phyloP scores from a whole-genome alignment of 192 early-diverging fungal genomes.

The Backusella westeae region DNA sequence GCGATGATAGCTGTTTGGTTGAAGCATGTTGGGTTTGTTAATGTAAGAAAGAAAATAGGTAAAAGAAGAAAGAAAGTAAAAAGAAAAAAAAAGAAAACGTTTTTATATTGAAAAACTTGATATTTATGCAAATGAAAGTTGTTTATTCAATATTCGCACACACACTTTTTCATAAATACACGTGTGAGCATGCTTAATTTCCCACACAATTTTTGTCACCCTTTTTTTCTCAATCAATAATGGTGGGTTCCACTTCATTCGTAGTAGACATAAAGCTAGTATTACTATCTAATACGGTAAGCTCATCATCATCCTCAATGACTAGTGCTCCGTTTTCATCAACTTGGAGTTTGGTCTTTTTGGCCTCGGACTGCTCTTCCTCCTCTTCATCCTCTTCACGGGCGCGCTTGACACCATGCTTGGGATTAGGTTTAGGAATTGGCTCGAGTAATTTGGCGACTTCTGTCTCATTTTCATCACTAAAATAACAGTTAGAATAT shows the following conservation, averaged over 20 bases:
- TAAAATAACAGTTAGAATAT: not conserved
- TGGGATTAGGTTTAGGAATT: not conserved
- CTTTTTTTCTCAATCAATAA: conserved; percentile 1
- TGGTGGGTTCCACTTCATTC: not conserved
- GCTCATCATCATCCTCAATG: not conserved
- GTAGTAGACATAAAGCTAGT: not conserved
- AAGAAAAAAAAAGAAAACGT: not conserved
- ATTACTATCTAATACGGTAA: not conserved
- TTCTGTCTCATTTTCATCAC: not conserved
- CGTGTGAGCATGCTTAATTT: not conserved
- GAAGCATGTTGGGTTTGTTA: not conserved
- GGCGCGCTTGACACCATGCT: not conserved
- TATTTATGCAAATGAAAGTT: not conserved
- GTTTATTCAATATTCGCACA: conserved; percentile 7
- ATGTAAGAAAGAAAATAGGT: not conserved
- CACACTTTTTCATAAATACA: conserved; percentile 4
- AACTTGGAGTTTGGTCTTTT: not conserved
- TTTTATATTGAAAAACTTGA: not conserved
- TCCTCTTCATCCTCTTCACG: not conserved
- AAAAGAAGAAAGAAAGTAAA: not conserved
- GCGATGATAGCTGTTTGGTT: not conserved
- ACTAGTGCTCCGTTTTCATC: not conserved
- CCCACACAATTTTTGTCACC: not conserved
- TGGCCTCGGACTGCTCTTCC: not conserved
- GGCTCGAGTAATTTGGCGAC: not conserved